A percentile compares a stretch with the other conserved stretches of the same genome.
Evolutionary conservation across 345 rosid genomes (phyloP).

Genomic region (Aegle marmelos): DNA sequence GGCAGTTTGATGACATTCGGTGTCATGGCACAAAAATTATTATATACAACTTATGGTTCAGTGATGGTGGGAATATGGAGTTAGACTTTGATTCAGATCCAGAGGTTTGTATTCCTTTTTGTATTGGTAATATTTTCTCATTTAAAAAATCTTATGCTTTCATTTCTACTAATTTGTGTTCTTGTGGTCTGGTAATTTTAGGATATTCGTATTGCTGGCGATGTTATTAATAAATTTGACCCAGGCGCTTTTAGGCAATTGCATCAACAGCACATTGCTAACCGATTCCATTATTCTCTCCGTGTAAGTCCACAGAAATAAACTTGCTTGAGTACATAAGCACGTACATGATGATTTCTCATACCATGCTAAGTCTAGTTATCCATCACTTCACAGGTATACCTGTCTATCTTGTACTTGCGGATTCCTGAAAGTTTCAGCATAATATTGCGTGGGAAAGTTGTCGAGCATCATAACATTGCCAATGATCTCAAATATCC

Average conservation of each 20-base stretch:
- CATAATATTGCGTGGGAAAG: constrained; percentile 67
- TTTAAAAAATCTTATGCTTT: constrained; percentile 7
- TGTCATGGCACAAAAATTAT: constrained; percentile 86
- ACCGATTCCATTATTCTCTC: constrained; percentile 62
- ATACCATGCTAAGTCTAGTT: background rate
- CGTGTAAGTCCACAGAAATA: constrained; percentile 51
- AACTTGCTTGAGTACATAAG: background rate
- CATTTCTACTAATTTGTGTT: constrained; percentile 13
- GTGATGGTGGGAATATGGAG: constrained; percentile 60
- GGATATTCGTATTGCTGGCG: constrained; percentile 85
- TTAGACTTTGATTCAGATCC: constrained; percentile 69
- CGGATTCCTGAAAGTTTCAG: constrained; percentile 69
- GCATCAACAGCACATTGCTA: constrained; percentile 73
- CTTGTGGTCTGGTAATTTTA: constrained; percentile 22
- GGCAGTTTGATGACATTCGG: constrained; percentile 81
- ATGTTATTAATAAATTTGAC: constrained; percentile 32
- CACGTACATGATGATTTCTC: background rate
- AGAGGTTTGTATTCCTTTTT: constrained; percentile 42
- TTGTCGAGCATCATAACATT: constrained; percentile 74
- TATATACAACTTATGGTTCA: constrained; percentile 83
- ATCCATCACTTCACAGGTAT: constrained; percentile 45
- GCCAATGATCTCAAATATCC: constrained; percentile 80
- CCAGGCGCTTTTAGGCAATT: constrained; percentile 42
- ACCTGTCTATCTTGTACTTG: constrained; percentile 82
- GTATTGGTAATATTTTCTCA: constrained; percentile 10